Base-by-base conservation (phyloP, 495 filamentous ascomycete genomes). In the Oidiodendron maius region DNA sequence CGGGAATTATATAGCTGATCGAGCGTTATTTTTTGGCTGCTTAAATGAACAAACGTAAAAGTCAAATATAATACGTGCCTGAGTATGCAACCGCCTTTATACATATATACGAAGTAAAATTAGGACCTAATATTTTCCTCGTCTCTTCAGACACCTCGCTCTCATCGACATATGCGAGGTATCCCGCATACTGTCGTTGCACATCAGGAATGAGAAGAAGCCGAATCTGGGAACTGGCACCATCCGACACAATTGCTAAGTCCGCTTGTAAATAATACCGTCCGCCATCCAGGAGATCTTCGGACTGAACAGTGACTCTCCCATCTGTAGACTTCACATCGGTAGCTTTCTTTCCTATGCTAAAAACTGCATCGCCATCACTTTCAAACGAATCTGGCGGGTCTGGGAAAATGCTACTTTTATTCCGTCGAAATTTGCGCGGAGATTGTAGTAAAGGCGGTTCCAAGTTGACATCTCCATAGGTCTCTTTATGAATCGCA, bases 211-310 rank as follows among this genome's bases (percentile, higher is more conserved):
- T 51, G 8, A 80, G 60, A 8, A 76, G 57, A 17, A 57, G 60
- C 15, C 77, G 68, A 15, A 81, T 56, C 3, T 68, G 71, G 20
- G 77, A 81, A 58, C 64, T 71, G 0, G 76, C 68, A 2, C 78
- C 78, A 61, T 82, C 77, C 32, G 77, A 76, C 4, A 63, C 78
- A 50, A 82, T 55, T 24, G 81, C 56, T 9, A 74, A 52, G 54
- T 80, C 74, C 8, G 68, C 74, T 3, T 46, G 44, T 3, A 63
- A 59, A 32, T n/a, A n/a, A n/a, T n/a, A n/a, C n/a, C n/a, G n/a
- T n/a, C n/a, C n/a, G n/a, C n/a, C n/a, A n/a, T n/a, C n/a, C n/a
- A 58, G 61, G 2, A 48, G 25, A 32, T 49, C 26, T 18, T 23
- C n/a, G 16, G 9, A 48, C 15, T 6, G 13, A 16, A 48, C 45